Evolutionary conservation across 495 filamentous ascomycete species (phyloP), one percentile per base, ranked within the genome.

Genomic region (Cercophora scortea): DNA sequence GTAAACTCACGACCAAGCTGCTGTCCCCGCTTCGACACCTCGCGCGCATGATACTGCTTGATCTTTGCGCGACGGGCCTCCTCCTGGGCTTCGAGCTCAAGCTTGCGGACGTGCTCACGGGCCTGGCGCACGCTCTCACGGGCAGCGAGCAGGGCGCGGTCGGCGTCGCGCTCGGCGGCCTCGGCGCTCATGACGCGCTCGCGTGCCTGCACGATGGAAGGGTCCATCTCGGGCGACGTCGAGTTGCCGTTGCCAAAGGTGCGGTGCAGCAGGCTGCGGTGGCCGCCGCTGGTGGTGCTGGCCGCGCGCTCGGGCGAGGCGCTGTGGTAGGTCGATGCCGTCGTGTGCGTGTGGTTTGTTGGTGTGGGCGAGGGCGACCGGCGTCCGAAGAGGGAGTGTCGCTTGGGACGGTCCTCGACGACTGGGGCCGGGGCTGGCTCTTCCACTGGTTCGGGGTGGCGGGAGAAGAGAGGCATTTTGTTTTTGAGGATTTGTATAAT

Each of bases 11-110:
- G 77, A 32, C 82, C 83, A 57, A 86, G 76, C 13, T 76, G 72
- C 71, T 82, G 78, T n/a, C 78, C 82, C 25, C 81, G 67, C 78
- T 85, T 85, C 32, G 77, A 78, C 18, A 87, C 78, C 52, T 73
- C 71, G 51, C 71, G 78, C 0, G 82, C 83, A 56, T 86, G 77
- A 52, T 75, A 72, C 60, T 83, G 78, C 75, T 87, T 87, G 43
- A 85, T 80, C 71, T 79, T 83, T 17, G 84, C 84, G 13, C 59
- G 49, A 13, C 72, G 61, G 41, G 73, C 71, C 71, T 86, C 80
- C 62, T 86, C 81, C 49, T 74, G 70, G 0, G 82, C 83, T 67
- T 86, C 84, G 35, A 71, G 65, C 67, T 86, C 84, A 7, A 87
- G 65, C 16, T 66, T 65, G 69, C 75, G 80, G 8, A 85, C 80